phyloP scores from a whole-genome alignment of 305 asterid genomes.

The Fraxinus floribunda region DNA sequence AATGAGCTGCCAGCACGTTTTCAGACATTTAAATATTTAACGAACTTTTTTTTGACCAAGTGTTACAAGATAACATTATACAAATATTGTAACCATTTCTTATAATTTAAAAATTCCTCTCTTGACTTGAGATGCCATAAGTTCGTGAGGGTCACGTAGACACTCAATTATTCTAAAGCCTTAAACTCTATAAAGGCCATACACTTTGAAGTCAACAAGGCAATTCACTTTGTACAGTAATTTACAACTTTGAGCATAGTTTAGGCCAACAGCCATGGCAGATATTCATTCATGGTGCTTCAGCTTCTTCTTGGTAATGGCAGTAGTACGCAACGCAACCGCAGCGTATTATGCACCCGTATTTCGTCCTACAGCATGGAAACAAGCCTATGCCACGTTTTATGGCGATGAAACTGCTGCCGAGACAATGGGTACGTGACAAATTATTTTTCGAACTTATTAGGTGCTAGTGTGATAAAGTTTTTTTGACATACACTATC shows the following conservation, averaged over 20 bases:
- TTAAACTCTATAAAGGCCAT: conserved; percentile 34
- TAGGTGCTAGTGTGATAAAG: background rate
- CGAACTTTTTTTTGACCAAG: background rate
- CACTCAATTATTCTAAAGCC: background rate
- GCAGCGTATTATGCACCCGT: conserved; percentile 20
- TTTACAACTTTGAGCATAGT: background rate
- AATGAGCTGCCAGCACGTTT: conserved; percentile 28
- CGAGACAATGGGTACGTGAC: conserved; percentile 28
- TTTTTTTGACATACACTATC: too few species aligned
- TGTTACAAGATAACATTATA: background rate
- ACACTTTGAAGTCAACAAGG: conserved; percentile 24
- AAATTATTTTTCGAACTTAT: background rate
- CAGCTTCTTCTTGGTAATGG: conserved; percentile 23
- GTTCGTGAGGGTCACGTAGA: conserved; percentile 61
- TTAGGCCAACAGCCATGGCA: conserved; percentile 33
- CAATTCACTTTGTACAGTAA: conserved; percentile 3
- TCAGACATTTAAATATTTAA: background rate
- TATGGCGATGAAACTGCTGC: conserved; percentile 43
- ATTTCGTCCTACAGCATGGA: conserved; percentile 33
- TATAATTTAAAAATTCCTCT: background rate
- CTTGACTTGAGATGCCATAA: conserved; percentile 21
- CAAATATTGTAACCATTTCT: background rate
- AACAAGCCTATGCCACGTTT: conserved; percentile 42
- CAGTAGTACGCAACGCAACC: conserved; percentile 8
- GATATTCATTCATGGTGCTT: conserved; percentile 27